Conservation (phyloP, 768 basidiomycete species). For the Guyanaporus albipodus region DNA sequence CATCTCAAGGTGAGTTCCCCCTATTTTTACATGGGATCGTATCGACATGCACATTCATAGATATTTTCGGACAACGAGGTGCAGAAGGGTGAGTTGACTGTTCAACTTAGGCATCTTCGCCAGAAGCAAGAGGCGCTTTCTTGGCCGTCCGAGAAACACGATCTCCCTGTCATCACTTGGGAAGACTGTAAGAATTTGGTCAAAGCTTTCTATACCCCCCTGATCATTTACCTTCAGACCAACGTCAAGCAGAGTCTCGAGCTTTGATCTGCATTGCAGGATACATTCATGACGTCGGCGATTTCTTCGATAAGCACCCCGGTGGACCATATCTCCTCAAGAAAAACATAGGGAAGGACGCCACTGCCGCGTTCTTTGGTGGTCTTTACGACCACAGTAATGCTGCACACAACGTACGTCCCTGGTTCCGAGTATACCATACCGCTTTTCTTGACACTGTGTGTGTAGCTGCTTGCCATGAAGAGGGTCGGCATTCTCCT, state of each 20-base stretch:
- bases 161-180: slow-evolving; percentile 83
- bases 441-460: background rate
- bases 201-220: background rate
- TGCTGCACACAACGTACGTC: slow-evolving; percentile 71
- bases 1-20: slow-evolving; percentile 44
- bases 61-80: slow-evolving; percentile 54
- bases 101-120: slow-evolving; percentile 82
- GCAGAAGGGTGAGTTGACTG: slow-evolving; percentile 81
- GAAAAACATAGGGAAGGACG: slow-evolving; percentile 85
- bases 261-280: slow-evolving; percentile 84
- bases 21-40: background rate
- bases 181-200: slow-evolving; percentile 56
- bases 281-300: slow-evolving; percentile 81
- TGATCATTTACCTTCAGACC: slow-evolving; percentile 42
- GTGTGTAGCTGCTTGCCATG: slow-evolving; percentile 5
- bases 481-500: slow-evolving; percentile 9
- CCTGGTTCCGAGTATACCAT: background rate
- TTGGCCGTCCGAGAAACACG: slow-evolving; percentile 72
- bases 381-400: slow-evolving; percentile 82
- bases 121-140: slow-evolving; percentile 65
- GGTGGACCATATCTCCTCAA: slow-evolving; percentile 77
- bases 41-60: slow-evolving; percentile 29
- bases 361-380: slow-evolving; percentile 88
- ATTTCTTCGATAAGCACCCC: slow-evolving; percentile 84
- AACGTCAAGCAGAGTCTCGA: slow-evolving; percentile 70